These are phyloP conservation scores for Blastomyces parvus DNA, from an alignment of 2,329 filamentous ascomycete species.

Conservation along the genomic window DNA sequence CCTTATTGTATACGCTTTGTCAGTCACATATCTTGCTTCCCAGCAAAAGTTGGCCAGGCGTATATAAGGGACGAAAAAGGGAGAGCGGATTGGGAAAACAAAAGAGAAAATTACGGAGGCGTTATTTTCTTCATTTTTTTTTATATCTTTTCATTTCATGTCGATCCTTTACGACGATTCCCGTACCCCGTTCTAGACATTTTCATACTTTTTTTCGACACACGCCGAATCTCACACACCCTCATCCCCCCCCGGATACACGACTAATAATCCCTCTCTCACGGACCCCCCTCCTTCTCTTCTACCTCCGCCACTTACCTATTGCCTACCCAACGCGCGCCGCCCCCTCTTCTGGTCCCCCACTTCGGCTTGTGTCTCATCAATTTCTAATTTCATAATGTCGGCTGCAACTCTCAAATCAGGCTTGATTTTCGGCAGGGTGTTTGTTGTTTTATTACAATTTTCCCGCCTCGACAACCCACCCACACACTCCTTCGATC, in stretches of 20 bases:
- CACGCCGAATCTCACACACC: neutral
- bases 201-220: neutral
- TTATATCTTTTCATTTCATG: slow-evolving; percentile 1
- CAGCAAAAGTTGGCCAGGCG: neutral
- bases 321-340: too few relatives aligned
- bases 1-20: slow-evolving; percentile 16
- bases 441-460: too few relatives aligned
- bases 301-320: too few relatives aligned
- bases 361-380: too few relatives aligned
- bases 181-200: slow-evolving; percentile 4
- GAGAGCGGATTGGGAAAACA: neutral
- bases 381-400: too few relatives aligned
- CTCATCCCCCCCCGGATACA: too few relatives aligned
- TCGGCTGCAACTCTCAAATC: too few relatives aligned
- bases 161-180: neutral
- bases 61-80: neutral
- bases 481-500: slow-evolving; percentile 11
- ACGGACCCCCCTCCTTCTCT: too few relatives aligned
- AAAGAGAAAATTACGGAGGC: neutral
- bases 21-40: slow-evolving; percentile 12
- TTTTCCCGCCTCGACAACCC: too few relatives aligned
- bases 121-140: slow-evolving; percentile 2
- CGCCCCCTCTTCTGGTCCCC: too few relatives aligned
- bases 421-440: too few relatives aligned
- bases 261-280: neutral